Conservation (phyloP, 2,329 filamentous ascomycete genomes). For the Aspergillus ochraceoroseus region DNA sequence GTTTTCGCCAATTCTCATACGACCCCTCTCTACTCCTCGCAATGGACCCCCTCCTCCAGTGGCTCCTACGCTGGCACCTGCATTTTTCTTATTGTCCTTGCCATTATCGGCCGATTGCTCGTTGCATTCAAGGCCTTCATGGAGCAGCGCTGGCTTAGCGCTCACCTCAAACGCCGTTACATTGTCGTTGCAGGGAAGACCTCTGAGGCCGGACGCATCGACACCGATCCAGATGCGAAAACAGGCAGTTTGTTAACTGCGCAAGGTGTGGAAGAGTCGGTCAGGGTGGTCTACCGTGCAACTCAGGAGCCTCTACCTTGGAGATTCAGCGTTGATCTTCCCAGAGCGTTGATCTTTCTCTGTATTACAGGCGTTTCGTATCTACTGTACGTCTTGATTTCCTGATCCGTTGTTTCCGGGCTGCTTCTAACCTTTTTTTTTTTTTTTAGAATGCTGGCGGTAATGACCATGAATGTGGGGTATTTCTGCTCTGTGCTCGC, state of each 20-base stretch:
- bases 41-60: constrained; percentile 67
- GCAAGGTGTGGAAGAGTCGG: constrained; percentile 75
- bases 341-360: constrained; percentile 66
- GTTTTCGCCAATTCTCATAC: constrained; percentile 53
- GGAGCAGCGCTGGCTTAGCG: constrained; percentile 63
- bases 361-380: constrained; percentile 74
- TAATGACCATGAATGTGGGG: constrained; percentile 84
- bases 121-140: constrained; percentile 62
- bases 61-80: constrained; percentile 82
- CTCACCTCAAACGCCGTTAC: constrained; percentile 69
- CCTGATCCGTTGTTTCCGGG: neutral
- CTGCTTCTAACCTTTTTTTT: neutral
- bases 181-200: constrained; percentile 64
- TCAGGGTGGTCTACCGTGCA: constrained; percentile 64
- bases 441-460: constrained; percentile 70
- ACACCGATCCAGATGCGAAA: constrained; percentile 58
- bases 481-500: constrained; percentile 77
- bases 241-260: constrained; percentile 62
- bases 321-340: constrained; percentile 73
- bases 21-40: constrained; percentile 61
- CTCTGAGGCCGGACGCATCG: constrained; percentile 55
- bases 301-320: constrained; percentile 59
- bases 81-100: constrained; percentile 80
- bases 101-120: constrained; percentile 63
- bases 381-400: constrained; percentile 66